Evolutionary conservation across 495 filamentous ascomycete species (phyloP).

Genomic region (Filosporella fistucella): DNA sequence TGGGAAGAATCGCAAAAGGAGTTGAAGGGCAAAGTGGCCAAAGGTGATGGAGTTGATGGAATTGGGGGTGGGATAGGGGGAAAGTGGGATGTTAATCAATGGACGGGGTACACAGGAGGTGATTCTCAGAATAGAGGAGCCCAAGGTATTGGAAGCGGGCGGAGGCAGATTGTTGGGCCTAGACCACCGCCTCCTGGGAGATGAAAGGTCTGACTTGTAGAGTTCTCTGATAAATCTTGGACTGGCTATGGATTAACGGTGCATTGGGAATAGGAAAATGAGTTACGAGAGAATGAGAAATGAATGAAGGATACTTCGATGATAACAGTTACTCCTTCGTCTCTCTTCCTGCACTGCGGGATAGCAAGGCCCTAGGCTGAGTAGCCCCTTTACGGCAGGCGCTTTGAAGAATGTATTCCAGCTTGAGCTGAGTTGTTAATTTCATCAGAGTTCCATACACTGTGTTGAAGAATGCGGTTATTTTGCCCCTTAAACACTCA

Average conservation of each 20-base stretch:
- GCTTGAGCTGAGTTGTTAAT: too few relatives aligned
- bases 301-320: too few relatives aligned
- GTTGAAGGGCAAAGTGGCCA: constrained; percentile 49
- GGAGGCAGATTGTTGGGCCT: constrained; percentile 79
- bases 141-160: constrained; percentile 65
- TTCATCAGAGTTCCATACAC: too few relatives aligned
- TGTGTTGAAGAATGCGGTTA: too few relatives aligned
- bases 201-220: constrained; percentile 5
- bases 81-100: constrained; percentile 85
- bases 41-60: constrained; percentile 42
- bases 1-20: constrained; percentile 92
- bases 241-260: neutral
- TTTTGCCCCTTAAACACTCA: too few relatives aligned
- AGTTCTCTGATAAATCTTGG: neutral
- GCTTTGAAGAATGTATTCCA: too few relatives aligned
- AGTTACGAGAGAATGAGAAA: too few relatives aligned
- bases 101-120: constrained; percentile 75
- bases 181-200: constrained; percentile 51
- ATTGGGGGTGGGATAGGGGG: constrained; percentile 53
- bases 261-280: neutral
- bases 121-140: constrained; percentile 75
- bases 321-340: too few relatives aligned
- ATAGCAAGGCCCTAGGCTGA: too few relatives aligned
- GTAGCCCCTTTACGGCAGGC: too few relatives aligned
- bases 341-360: too few relatives aligned